phyloP scores from a whole-genome alignment of 164 flowering plant species.

The Taxillus chinensis region DNA sequence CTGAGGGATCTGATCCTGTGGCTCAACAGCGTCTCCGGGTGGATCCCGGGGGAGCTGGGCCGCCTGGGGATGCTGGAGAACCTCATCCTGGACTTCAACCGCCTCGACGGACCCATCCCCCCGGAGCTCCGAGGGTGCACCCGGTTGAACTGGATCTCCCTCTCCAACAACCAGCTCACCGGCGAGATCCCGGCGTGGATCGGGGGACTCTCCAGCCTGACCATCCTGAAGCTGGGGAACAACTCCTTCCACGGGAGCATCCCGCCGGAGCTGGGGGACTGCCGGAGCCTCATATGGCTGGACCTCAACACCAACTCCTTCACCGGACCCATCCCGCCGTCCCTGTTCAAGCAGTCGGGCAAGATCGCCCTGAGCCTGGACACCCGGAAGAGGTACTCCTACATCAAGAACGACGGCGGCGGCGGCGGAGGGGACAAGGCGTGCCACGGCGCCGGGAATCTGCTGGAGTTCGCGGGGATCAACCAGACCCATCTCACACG shows the following conservation, averaged over 20 bases:
- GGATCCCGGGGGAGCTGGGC: conserved; percentile 64
- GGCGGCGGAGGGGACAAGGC: conserved; percentile 52
- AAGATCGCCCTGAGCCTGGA: conserved; percentile 56
- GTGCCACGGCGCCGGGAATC: conserved; percentile 89
- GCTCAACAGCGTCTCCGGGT: conserved; percentile 73
- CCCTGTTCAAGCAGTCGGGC: conserved; percentile 69
- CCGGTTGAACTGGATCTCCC: conserved; percentile 82
- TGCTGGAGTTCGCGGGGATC: conserved; percentile 84
- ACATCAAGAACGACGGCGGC: conserved; percentile 72
- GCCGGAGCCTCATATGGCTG: conserved; percentile 85
- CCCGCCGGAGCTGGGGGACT: conserved; percentile 84
- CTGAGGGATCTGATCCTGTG: conserved; percentile 67
- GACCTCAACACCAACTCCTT: conserved; percentile 79
- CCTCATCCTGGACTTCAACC: conserved; percentile 83
- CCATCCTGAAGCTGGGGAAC: conserved; percentile 86
- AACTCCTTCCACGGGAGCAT: conserved; percentile 68
- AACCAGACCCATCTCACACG: conserved; percentile 42
- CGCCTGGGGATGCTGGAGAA: conserved; percentile 46
- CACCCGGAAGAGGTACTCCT: conserved; percentile 60
- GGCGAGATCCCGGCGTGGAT: conserved; percentile 78
- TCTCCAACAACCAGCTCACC: conserved; percentile 66
- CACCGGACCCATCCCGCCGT: conserved; percentile 63
- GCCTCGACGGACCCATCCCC: conserved; percentile 62
- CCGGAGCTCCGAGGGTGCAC: conserved; percentile 68
- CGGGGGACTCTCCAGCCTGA: conserved; percentile 48